Conservation (phyloP, 2,329 filamentous ascomycete genomes). For the Alternaria alternata region DNA sequence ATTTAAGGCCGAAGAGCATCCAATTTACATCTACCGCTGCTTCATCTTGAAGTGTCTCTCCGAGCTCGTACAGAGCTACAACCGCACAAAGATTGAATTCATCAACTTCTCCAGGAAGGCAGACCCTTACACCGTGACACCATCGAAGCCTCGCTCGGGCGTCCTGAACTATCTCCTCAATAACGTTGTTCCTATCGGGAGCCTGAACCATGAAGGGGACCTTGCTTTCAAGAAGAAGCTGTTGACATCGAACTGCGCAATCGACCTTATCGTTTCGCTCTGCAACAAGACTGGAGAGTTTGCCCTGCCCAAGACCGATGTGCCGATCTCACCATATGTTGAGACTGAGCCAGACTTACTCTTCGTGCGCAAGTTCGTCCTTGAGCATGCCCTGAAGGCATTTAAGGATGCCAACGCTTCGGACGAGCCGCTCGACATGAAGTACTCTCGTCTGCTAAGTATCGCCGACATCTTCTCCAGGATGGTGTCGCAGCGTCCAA, state of each 20-base stretch:
- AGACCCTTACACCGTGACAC: slow-evolving; percentile 82
- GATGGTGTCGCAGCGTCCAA: slow-evolving; percentile 73
- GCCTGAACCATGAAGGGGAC: slow-evolving; percentile 75
- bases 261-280: slow-evolving; percentile 84
- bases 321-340: slow-evolving; percentile 52
- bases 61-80: slow-evolving; percentile 91
- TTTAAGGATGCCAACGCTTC: slow-evolving; percentile 88
- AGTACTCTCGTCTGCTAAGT: slow-evolving; percentile 86
- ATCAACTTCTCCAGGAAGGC: slow-evolving; percentile 98
- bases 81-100: slow-evolving; percentile 94
- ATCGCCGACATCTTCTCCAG: slow-evolving; percentile 91
- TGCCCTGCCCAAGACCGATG: slow-evolving; percentile 60
- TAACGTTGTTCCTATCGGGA: slow-evolving; percentile 73
- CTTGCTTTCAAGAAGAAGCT: slow-evolving; percentile 82
- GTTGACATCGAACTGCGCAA: slow-evolving; percentile 85
- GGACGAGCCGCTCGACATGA: slow-evolving; percentile 79
- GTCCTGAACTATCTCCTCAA: slow-evolving; percentile 94
- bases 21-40: slow-evolving; percentile 95
- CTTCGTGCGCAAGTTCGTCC: slow-evolving; percentile 92
- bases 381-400: slow-evolving; percentile 90
- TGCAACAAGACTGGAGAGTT: slow-evolving; percentile 88
- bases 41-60: slow-evolving; percentile 92
- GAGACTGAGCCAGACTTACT: slow-evolving; percentile 85
- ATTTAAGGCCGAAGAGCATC: slow-evolving; percentile 92
- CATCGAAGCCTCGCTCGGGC: slow-evolving; percentile 90